Evolutionary conservation across 2,329 filamentous ascomycete genomes (phyloP), one percentile per base, ranked within the genome.

Genomic region (Penicillium sp.): DNA sequence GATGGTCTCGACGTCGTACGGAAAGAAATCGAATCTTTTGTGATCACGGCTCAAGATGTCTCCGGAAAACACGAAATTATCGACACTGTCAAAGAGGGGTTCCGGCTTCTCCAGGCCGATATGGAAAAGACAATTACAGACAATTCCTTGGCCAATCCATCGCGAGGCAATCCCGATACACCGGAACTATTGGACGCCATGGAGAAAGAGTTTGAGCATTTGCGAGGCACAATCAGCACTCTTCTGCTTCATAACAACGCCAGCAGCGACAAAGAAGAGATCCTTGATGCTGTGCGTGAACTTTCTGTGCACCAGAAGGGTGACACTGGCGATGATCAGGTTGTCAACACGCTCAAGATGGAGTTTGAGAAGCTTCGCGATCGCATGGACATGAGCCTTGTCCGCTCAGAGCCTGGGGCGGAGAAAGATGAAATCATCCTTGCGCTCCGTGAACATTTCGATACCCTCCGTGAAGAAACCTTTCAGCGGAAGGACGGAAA

Each of bases 1-100:
- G 86, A 94, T 57, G 88, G 88, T 0, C 74, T 95, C 10, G 87
- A 94, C 50, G 82, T 78, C 49, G 75, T 96, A 5, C 80, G 87
- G 8, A 68, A 71, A 9, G 84, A 94, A 41, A 85, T 96, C 37
- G 86, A 95, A 56, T 72, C 71, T 29, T 94, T 93, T 49, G 80
- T 92, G 41, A 81, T 89, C 52, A 80, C 79, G 31, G 77, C 80
- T 6, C 73, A 79, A 11, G 84, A 84, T 42, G 73, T 77, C 1
- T 74, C 80, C 1, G 77, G 77, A 13, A 86, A 89, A 43, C 82
- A 90, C 49, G 85, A 92, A 32, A 82, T 92, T 40, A 75, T 90
- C 54, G 80, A 86, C 32, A 77, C 78, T 26, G 72, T 82, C 23
- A 75, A 79, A 52, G 70, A 74, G 39, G 76, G 79, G 20, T 78